Base-by-base conservation (phyloP, 176 grass and related monocot genomes). In the Puccinellia tenuiflora region DNA sequence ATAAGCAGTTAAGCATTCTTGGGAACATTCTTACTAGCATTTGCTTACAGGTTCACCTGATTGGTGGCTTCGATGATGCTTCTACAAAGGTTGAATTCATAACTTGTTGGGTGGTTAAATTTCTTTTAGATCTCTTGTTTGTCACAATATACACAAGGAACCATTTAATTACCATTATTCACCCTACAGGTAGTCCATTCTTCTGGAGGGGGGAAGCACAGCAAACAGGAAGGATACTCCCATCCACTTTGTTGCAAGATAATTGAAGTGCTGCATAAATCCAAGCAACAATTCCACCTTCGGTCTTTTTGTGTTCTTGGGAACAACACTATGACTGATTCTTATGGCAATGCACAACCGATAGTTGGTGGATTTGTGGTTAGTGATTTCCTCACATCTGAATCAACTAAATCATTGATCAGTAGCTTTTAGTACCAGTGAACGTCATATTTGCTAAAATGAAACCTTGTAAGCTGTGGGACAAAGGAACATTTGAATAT, bases 221-320 rank as follows among this genome's bases (percentile, higher is more conserved):
- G 11, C 21, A 87, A 76, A 79, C 84, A 89, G 75, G 85, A 85
- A 64, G 93, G 87, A 31, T 92, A 92, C 87, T 94, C 96, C 14
- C 84, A 89, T 67, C 83, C 85, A 61, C 86, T 99, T 63, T 99
- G 96, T 88, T 90, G 85, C 65, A 90, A 92, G 86, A 91, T 99
- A 84, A 79, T 94, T 81, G 93, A 86, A 77, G 85, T 62, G 26
- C 75, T 96, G 75, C 77, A 88, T 73, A 86, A 75, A 47, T 90
- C 74, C 47, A 81, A 77, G 20, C 73, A 83, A 87, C 80, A 87
- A 35, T 99, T 99, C 80, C 54, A 92, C 74, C 87, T 99, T 74
- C 84, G 42, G 46, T 77, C 85, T 7, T 83, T 94, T 16, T 92
- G 89, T 92, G 87, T 96, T 85, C 90, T 96, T 70, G 81, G 64